phyloP scores from a whole-genome alignment of 192 early-diverging fungal genomes.

The Umbelopsis isabellina region DNA sequence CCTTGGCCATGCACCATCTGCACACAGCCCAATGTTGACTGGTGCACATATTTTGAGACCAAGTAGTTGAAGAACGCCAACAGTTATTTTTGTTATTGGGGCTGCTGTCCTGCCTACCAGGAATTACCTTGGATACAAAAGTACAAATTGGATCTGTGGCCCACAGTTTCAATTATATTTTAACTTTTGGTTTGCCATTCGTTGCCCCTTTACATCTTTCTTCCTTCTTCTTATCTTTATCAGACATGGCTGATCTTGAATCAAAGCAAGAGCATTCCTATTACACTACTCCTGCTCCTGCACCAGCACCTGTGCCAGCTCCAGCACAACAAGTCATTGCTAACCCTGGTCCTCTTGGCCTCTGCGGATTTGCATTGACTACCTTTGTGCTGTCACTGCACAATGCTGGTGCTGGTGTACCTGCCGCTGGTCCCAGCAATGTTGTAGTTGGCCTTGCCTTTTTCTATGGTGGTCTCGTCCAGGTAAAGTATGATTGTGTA shows the following conservation, averaged over 20 bases:
- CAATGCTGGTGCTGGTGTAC: slow-evolving; percentile 69
- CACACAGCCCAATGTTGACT: no score
- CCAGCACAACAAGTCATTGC: slow-evolving; percentile 44
- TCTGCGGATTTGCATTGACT: slow-evolving; percentile 64
- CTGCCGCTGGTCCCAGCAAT: slow-evolving; percentile 55
- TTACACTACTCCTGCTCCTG: slow-evolving; percentile 1
- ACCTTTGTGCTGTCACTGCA: slow-evolving; percentile 77
- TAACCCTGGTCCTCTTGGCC: slow-evolving; percentile 68
- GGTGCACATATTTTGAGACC: no score
- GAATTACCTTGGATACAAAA: no score
- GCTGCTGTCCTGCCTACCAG: no score
- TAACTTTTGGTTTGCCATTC: neutral
- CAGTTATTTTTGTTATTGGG: no score
- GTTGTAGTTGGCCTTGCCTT: slow-evolving; percentile 70
- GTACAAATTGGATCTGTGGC: neutral
- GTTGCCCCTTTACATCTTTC: neutral
- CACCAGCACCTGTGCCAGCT: slow-evolving; percentile 22
- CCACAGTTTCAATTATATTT: neutral
- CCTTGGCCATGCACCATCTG: no score
- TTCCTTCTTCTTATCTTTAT: neutral
- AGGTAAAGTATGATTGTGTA: slow-evolving; percentile 38
- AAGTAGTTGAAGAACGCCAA: no score
- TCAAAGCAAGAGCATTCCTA: slow-evolving; percentile 14
- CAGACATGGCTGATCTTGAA: slow-evolving; percentile 14
- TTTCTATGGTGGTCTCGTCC: slow-evolving; percentile 77